Evolutionary conservation across 192 early-diverging fungal species (phyloP).

Genomic region (Backusella circina): DNA sequence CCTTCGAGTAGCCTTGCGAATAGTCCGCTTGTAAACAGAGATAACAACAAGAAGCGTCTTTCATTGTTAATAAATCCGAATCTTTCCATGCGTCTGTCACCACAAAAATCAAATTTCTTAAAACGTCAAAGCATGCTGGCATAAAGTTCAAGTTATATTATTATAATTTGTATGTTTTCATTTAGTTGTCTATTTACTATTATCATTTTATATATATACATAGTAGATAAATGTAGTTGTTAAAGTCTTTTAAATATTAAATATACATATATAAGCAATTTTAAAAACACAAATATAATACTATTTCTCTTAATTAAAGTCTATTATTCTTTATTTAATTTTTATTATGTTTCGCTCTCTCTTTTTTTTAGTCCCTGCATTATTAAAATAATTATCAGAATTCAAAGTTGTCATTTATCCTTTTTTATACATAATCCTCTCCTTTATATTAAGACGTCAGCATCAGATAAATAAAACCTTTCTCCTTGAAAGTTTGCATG

Average conservation of each 20-base stretch:
- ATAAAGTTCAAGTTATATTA: neutral
- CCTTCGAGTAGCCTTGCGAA: neutral
- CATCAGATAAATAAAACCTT: neutral
- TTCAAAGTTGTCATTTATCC: neutral
- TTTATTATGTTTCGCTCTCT: neutral
- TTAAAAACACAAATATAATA: neutral
- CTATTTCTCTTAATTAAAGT: neutral
- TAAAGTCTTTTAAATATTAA: neutral
- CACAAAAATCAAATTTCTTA: constrained; percentile 12
- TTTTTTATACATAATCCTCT: neutral
- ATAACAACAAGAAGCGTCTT: neutral
- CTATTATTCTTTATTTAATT: neutral
- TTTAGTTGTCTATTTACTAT: neutral
- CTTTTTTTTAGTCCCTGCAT: neutral
- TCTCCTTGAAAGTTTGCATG: neutral
- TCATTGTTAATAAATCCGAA: neutral
- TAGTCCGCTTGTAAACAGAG: neutral
- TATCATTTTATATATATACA: constrained; percentile 1
- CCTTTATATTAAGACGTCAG: neutral
- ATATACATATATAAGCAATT: neutral
- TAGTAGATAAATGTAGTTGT: neutral
- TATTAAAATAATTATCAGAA: neutral
- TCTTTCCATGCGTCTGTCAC: neutral
- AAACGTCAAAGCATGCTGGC: constrained; percentile 16
- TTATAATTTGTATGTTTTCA: neutral